Conservation (phyloP, 2,329 filamentous ascomycete genomes). For the Aureobasidium vineae region DNA sequence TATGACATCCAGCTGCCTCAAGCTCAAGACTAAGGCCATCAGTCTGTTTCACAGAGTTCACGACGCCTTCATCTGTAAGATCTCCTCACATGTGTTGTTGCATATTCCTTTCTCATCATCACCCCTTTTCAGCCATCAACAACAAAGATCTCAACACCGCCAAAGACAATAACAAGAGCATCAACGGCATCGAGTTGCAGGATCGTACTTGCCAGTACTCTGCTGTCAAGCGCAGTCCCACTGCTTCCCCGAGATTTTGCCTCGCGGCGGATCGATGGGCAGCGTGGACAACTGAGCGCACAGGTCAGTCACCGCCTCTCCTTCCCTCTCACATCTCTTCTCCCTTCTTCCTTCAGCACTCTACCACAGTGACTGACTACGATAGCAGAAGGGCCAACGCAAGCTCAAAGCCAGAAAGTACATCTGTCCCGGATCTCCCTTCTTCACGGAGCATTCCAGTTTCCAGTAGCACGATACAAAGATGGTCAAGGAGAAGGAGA, state of each 20-base stretch:
- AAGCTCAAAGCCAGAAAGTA: constrained; percentile 31
- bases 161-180: neutral
- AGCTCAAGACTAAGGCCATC: neutral
- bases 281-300: neutral
- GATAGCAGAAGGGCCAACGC: constrained; percentile 22
- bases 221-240: neutral
- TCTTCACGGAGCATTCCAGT: constrained; percentile 34
- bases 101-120: neutral
- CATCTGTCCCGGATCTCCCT: constrained; percentile 33
- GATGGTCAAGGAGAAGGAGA: constrained; percentile 30
- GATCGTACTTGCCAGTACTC: neutral
- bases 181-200: neutral
- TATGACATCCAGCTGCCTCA: neutral
- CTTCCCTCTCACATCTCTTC: neutral
- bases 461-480: constrained; percentile 30
- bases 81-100: neutral
- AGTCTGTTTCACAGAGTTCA: neutral
- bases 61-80: neutral
- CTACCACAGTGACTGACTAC: neutral
- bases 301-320: neutral
- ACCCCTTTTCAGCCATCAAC: neutral
- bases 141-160: neutral
- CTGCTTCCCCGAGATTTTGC: constrained; percentile 1
- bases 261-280: neutral
- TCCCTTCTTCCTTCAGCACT: neutral